Evolutionary conservation across 2,329 filamentous ascomycete species (phyloP), one percentile per base, ranked within the genome.

Genomic region (Nigrograna mackinnonii): DNA sequence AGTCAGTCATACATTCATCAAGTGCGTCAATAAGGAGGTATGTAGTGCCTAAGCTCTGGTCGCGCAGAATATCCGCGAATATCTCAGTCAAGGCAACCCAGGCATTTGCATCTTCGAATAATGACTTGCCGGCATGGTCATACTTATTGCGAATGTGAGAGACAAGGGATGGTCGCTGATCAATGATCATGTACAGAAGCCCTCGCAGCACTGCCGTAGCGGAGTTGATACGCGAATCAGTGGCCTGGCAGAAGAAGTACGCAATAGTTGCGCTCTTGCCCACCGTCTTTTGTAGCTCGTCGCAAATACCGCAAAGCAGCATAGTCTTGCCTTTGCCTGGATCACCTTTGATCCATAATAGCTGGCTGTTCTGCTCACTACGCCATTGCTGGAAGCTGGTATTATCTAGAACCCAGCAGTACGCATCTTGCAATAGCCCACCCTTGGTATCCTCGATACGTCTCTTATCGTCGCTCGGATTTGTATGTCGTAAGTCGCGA

Each of bases 191-290:
- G 30, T 66, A 75, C 0, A 78, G 60, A 0, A 80, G 57, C 0
- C 76, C 72, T 0, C 70, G 66, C 2, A 79, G 48, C 0, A 77
- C 67, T 1, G 72, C 60, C 0, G 52, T 62, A 0, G 69, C 69
- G 35, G 51, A 72, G 44, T 73, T 75, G 18, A 75, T 32, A 0
- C 50, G 38, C 0, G 44, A n/a, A 24, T 73, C 49, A 4, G 66
- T 67, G 18, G 58, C 57, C 49, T 79, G 66, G 52, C 70, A 78
- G 55, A 78, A 73, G 55, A 75, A 75, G 44, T 57, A 72, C 1
- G 44, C 33, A 12, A 53, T 12, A 33, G 9, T 11, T 12, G 11
- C 31, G 9, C 13, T 33, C 11, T 9, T 33, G 4, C 44, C 41
- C 16, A 30, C 39, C 14, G 42, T 24, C n/a, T 21, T 37, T 37